Conservation (phyloP, 306 rosid species). For the Mimosa bimucronata region DNA sequence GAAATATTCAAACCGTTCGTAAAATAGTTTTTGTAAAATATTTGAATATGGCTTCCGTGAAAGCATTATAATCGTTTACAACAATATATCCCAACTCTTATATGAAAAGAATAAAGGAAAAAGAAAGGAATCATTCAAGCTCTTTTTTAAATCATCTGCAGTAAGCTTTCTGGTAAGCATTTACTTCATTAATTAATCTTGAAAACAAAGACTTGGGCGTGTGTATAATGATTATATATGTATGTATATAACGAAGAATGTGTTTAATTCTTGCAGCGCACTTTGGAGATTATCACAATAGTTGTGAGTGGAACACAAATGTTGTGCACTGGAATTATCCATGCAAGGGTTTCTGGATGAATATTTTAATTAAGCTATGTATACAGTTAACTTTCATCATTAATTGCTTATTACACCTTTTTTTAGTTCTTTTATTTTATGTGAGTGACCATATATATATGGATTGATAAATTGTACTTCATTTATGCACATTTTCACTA, state of each 20-base stretch:
- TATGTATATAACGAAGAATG: background rate
- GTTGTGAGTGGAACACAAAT: conserved; percentile 78
- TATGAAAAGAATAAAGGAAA: background rate
- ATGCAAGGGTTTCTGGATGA: conserved; percentile 55
- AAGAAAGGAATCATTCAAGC: background rate
- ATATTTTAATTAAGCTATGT: conserved; percentile 14
- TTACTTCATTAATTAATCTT: background rate
- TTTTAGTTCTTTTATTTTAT: background rate
- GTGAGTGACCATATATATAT: background rate
- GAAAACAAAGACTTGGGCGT: background rate
- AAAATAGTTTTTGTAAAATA: too few relatives aligned
- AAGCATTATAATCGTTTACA: background rate
- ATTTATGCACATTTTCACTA: background rate
- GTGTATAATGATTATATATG: background rate
- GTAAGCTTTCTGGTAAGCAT: conserved; percentile 44
- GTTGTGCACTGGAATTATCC: conserved; percentile 63
- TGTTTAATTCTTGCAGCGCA: conserved; percentile 53
- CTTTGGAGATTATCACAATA: conserved; percentile 69
- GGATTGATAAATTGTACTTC: background rate
- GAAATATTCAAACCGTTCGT: background rate
- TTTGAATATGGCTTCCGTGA: background rate
- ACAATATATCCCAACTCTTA: background rate
- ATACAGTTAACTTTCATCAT: background rate
- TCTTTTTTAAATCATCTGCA: background rate
- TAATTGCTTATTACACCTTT: background rate